A percentile compares a stretch with the other conserved stretches of the same genome.
Evolutionary conservation across 2,329 filamentous ascomycete species (phyloP).

Genomic region (Juglanconis sp.): DNA sequence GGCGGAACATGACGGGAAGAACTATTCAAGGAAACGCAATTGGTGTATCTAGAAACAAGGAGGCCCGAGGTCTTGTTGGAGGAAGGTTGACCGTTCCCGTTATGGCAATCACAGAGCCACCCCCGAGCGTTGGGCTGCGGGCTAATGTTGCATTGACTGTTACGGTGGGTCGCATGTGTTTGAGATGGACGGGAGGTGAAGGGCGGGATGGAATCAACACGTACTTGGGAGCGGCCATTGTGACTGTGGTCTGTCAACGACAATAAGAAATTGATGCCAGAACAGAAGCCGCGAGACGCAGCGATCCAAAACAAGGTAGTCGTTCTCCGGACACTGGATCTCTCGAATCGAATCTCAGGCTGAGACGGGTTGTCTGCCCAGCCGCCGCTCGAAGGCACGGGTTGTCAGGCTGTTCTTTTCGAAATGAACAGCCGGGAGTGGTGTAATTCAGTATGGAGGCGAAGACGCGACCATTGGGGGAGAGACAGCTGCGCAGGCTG

Average conservation of each 20-base stretch:
- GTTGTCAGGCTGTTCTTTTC: not conserved
- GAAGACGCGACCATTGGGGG: constrained; percentile 3
- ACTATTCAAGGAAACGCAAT: not conserved
- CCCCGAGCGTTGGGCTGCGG: not conserved
- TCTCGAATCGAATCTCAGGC: not conserved
- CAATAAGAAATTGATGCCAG: not conserved
- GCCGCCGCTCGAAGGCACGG: not conserved
- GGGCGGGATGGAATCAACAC: not conserved
- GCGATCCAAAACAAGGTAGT: not conserved
- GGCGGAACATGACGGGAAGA: no score
- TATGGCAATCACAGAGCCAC: not conserved
- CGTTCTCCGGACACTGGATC: not conserved
- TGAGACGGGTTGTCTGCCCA: not conserved
- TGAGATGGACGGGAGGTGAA: not conserved
- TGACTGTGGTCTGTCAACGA: not conserved
- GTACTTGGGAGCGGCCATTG: constrained; percentile 10
- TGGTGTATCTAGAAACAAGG: not conserved
- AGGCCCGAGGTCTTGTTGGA: not conserved
- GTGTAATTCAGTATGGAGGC: not conserved
- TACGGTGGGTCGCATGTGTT: not conserved
- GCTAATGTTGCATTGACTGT: not conserved
- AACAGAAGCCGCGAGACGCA: not conserved
- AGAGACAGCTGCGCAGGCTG: not conserved
- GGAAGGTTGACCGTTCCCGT: not conserved
- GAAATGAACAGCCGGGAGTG: not conserved